Base-by-base conservation (phyloP, 2,329 filamentous ascomycete genomes). In the Fusarium sp. region DNA sequence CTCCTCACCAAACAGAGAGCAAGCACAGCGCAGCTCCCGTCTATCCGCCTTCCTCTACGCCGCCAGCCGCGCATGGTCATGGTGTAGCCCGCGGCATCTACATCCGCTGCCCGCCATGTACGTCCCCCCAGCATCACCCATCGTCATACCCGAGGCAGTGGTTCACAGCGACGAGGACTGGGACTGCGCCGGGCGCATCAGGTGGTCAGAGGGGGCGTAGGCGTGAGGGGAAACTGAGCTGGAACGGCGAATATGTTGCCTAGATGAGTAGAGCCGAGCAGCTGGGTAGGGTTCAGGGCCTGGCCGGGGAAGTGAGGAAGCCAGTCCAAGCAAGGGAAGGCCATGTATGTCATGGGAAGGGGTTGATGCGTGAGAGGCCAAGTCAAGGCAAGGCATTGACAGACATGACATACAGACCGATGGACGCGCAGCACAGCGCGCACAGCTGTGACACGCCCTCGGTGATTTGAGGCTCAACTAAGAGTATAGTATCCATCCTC, bases 61-160 rank as follows among this genome's bases (percentile, higher is more conserved):
- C 66, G 67, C 74, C 74, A 78, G 68, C 76, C 67, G 76, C 61
- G 70, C 72, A 77, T 77, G 69, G 69, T 66, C 72, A 77, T 77
- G 69, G 69, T 66, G 61, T 69, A 68, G 60, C 61, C 62, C 39
- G 68, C 68, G 67, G 71, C 67, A 73, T 67, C 64, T 60, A 61
- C 31, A 71, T 50, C 72, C 72, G 73, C 57, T 14, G 48, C 65
- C 69, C 60, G 65, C 56, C 45, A 24, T n/a, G 45, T 50, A 31
- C 9, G 9, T 31, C 29, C 29, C 48, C 31, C 68, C 39, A 48
- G 68, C 56, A 61, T 58, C 66, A 75, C 59, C 29, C 37, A 39
- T 69, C 14, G 27, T 64, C 61, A 67, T 66, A 67, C 62, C 68
- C 68, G 65, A 64, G 39, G 59, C 59, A 69, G 60, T 58, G 71